Conservation (phyloP, 2,329 filamentous ascomycete genomes). For the Fusarium caatingaense region DNA sequence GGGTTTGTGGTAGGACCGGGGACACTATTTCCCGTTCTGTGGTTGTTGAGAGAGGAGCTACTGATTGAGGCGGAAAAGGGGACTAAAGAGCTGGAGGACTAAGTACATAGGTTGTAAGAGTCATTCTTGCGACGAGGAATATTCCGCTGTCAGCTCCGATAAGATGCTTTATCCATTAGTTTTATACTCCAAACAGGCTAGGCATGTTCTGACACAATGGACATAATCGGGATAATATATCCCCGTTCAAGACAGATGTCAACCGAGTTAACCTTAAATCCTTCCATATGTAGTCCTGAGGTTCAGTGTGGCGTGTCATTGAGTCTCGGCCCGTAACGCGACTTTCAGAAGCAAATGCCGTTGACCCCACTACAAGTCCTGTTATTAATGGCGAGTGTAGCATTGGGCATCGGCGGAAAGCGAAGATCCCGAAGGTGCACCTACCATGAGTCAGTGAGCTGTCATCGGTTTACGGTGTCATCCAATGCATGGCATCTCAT, state of each 20-base stretch:
- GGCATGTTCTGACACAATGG: neutral
- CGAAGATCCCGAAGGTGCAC: neutral
- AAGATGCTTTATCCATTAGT: neutral
- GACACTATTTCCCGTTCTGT: conserved; percentile 29
- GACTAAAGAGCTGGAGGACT: neutral
- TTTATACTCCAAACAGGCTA: neutral
- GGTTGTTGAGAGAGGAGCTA: conserved; percentile 38
- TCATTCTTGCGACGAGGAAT: neutral
- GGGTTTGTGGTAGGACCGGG: conserved; percentile 24
- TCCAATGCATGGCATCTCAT: neutral
- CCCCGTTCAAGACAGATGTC: neutral
- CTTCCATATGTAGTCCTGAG: neutral
- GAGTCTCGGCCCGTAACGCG: neutral
- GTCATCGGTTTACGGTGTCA: neutral
- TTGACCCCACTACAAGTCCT: neutral
- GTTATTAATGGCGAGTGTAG: neutral
- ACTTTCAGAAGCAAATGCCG: neutral
- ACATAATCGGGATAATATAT: conserved; percentile 1
- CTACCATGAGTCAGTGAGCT: neutral
- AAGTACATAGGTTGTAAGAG: rapidly evolving
- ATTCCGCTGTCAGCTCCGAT: neutral
- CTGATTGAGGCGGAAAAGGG: neutral
- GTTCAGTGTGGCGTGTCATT: neutral
- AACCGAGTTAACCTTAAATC: neutral
- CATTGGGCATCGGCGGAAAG: neutral